Evolutionary conservation across 169 alveolate genomes (phyloP).

Genomic region (Plasmodium malariae): DNA sequence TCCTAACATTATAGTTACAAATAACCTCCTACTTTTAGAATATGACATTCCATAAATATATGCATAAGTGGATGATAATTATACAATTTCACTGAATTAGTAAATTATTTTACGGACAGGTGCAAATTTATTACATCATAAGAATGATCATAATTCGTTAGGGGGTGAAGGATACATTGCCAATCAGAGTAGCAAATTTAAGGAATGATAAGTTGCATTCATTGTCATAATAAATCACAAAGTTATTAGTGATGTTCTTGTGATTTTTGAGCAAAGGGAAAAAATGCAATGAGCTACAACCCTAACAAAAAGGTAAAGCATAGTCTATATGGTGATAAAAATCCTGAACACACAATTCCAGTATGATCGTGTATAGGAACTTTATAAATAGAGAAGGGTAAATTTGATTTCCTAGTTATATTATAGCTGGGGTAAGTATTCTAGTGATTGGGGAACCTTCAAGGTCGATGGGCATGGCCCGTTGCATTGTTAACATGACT

Average conservation of each 20-base stretch:
- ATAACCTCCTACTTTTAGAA: neutral
- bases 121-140: neutral
- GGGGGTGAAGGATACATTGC: neutral
- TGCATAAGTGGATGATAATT: neutral
- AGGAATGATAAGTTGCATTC: constrained; percentile 29
- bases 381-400: constrained; percentile 14
- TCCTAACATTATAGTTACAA: neutral
- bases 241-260: constrained; percentile 48
- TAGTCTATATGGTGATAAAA: constrained; percentile 25
- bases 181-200: neutral
- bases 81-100: neutral
- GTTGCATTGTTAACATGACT: neutral
- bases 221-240: constrained; percentile 27
- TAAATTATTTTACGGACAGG: neutral
- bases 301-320: constrained; percentile 43
- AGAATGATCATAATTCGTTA: neutral
- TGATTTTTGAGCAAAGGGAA: constrained; percentile 32
- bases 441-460: constrained; percentile 25
- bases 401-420: constrained; percentile 10
- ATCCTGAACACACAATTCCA: constrained; percentile 58
- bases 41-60: neutral
- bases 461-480: constrained; percentile 53
- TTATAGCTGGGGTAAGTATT: constrained; percentile 56
- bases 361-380: constrained; percentile 66
- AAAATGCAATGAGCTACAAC: constrained; percentile 19